Conservation (phyloP, 768 basidiomycete species). For the Boletus huronensis region DNA sequence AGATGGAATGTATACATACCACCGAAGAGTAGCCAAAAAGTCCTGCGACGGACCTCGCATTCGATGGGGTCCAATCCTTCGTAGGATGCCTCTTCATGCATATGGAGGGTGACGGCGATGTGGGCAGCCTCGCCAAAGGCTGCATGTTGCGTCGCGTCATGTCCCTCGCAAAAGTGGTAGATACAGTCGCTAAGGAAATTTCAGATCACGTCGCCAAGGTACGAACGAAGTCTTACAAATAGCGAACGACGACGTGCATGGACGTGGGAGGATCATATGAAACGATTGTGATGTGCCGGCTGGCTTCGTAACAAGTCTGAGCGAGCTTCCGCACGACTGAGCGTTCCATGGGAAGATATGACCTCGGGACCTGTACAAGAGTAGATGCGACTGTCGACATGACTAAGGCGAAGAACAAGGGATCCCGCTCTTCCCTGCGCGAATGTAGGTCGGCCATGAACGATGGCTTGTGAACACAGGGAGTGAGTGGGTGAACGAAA, state of each 20-base stretch:
- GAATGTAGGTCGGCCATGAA: conserved; percentile 88
- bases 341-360: conserved; percentile 85
- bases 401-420: conserved; percentile 86
- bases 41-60: conserved; percentile 79
- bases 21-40: conserved; percentile 88
- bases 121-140: conserved; percentile 86
- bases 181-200: conserved; percentile 58
- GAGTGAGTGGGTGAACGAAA: conserved; percentile 88
- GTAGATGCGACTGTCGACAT: conserved; percentile 88
- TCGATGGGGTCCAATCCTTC: conserved; percentile 83
- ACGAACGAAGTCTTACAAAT: conserved; percentile 58
- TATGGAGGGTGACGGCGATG: conserved; percentile 74
- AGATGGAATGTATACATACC: conserved; percentile 44
- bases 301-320: conserved; percentile 76
- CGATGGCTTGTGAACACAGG: conserved; percentile 86
- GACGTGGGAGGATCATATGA: conserved; percentile 83
- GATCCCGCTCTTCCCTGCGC: conserved; percentile 79
- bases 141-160: conserved; percentile 83
- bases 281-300: conserved; percentile 73
- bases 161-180: conserved; percentile 87
- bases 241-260: conserved; percentile 83
- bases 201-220: conserved; percentile 3
- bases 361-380: conserved; percentile 82
- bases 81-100: conserved; percentile 86
- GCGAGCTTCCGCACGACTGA: conserved; percentile 82